These are phyloP conservation scores for Picochlorum sp. DNA, from an alignment of 139 green algal genomes.

Conservation along the genomic window DNA sequence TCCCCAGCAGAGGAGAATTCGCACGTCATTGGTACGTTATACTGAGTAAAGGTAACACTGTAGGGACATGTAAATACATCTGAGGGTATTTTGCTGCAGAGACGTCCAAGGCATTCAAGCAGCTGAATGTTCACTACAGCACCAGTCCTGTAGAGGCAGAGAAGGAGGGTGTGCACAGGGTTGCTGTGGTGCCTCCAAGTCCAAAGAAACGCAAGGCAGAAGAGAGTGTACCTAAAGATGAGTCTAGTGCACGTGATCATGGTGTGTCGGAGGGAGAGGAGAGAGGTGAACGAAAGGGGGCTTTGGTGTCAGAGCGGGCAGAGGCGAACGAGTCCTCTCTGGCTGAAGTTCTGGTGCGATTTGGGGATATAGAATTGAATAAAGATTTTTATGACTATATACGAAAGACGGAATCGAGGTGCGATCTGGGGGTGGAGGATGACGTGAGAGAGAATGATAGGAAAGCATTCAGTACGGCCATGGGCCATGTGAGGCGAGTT, in stretches of 20 bases:
- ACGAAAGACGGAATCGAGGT: constrained; percentile 25
- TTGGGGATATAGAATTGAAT: constrained; percentile 29
- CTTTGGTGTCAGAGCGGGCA: constrained; percentile 14
- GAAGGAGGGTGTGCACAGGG: too few species aligned
- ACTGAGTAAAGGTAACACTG: too few species aligned
- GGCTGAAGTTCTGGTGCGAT: constrained; percentile 24
- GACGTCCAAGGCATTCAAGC: too few species aligned
- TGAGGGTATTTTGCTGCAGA: too few species aligned
- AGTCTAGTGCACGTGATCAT: not conserved
- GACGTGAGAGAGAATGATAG: constrained; percentile 1
- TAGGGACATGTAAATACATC: too few species aligned
- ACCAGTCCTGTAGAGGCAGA: too few species aligned
- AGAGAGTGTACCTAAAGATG: constrained; percentile 16
- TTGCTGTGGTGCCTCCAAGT: constrained; percentile 1
- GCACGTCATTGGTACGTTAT: too few species aligned
- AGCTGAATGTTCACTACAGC: too few species aligned
- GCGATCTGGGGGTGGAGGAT: not conserved
- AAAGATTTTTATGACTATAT: constrained; percentile 27
- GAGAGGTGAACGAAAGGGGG: not conserved
- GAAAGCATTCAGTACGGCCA: not conserved
- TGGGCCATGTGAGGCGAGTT: not conserved
- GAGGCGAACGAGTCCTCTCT: not conserved
- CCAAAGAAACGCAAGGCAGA: constrained; percentile 30
- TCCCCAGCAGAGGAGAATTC: too few species aligned
- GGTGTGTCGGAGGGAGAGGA: not conserved